Percentiles rank a stretch among this genome's conserved stretches.
Evolutionary conservation across 352 stramenopile genomes (phyloP).

Genomic region (Phytophthora melonis): DNA sequence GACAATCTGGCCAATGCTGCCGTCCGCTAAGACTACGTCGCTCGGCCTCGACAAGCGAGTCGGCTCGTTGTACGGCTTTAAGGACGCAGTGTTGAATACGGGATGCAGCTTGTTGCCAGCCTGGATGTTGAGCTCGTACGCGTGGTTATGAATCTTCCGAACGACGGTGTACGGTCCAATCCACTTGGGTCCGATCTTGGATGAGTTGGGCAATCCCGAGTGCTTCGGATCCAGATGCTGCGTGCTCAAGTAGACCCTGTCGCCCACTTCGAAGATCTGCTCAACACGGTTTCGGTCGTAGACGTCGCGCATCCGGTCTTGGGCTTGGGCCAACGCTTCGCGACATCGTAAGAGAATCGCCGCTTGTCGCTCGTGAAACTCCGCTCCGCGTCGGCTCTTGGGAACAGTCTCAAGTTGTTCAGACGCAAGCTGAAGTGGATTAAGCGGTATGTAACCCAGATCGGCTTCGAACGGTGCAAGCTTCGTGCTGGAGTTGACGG

Average conservation of each 20-base stretch:
- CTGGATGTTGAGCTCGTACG: conserved; percentile 33
- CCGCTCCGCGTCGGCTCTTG: too few relatives aligned
- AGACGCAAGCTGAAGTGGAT: too few relatives aligned
- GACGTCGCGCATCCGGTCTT: too few relatives aligned
- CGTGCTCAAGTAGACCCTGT: conserved; percentile 27
- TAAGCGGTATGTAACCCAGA: too few relatives aligned
- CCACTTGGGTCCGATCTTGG: conserved; percentile 27
- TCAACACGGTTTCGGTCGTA: conserved; percentile 12
- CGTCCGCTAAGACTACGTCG: conserved; percentile 15
- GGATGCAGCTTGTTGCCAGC: conserved; percentile 20
- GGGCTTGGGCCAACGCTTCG: too few relatives aligned
- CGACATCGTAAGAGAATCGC: too few relatives aligned
- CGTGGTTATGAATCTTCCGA: conserved; percentile 27
- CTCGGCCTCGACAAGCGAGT: background rate
- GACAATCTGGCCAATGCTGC: conserved; percentile 5
- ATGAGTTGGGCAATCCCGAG: conserved; percentile 12
- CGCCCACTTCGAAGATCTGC: conserved; percentile 16
- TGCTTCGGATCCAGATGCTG: conserved; percentile 22
- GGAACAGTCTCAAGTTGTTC: too few relatives aligned
- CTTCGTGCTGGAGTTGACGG: too few relatives aligned
- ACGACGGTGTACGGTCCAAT: conserved; percentile 23
- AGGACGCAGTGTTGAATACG: conserved; percentile 19
- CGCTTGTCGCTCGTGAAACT: too few relatives aligned
- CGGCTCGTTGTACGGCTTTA: conserved; percentile 16
- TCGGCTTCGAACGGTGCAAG: too few relatives aligned